Base-by-base conservation (phyloP, 257 asterid species). In the Perilla frutescens region DNA sequence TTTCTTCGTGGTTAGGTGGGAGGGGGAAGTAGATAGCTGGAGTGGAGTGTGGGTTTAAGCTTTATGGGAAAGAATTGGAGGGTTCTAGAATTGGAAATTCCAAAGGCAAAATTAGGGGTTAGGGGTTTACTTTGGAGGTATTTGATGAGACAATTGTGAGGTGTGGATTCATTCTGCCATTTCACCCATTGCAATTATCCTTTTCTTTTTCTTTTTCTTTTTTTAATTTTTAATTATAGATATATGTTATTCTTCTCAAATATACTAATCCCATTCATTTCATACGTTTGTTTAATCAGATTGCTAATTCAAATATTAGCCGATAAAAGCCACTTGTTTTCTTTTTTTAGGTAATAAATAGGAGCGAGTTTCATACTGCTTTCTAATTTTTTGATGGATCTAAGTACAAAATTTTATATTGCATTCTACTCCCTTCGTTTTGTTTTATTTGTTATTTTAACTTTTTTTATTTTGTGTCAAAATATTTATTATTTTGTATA, bases 131-230 rank as follows among this genome's bases (percentile, higher is more conserved):
- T 41, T 85, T 80, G 90, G 89, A 77, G 10, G 50, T 77, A 84
- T 76, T 83, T 68, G 76, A n/a, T 58, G n/a, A 4, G 43, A 64
- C 76, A 48, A 87, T 78, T 79, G 81, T 78, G 72, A 71, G 97
- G 96, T 40, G 59, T 32, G 56, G 82, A 85, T 84, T 72, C 82
- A 85, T 84, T 72, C 82, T 63, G 84, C 90, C 96, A 85, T 79
- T 78, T 85, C 88, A 80, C 77, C 89, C 70, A 12, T 45, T 26
- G 63, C 82, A 75, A 45, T 74, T 86, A 88, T 88, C 92, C 64
- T 68, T 8, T 1, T 40, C 5, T 41, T 37, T 4, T 40, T 66
- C 66, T 66, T 15, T 2, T 4, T 45, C 2, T 13, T 0, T 50
- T 29, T 66, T 26, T 44, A 1, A 7, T 13, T 29, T 11, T 6